These are phyloP conservation scores for Hamamelis virginiana DNA, from an alignment of 164 flowering plant genomes.

Conservation along the genomic window DNA sequence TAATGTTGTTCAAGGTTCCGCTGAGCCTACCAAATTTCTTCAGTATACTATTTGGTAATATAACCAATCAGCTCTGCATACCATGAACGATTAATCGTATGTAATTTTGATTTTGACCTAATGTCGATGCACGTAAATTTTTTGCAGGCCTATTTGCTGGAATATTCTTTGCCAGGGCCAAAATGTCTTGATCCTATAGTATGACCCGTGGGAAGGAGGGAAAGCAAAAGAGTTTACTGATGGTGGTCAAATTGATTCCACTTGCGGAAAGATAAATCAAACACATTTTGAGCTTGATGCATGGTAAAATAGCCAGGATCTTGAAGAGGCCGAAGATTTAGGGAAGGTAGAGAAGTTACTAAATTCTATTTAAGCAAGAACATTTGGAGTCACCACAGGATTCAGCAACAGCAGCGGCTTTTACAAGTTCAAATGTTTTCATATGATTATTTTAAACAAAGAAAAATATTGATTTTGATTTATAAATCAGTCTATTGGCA, in stretches of 20 bases:
- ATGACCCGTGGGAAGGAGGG: not conserved
- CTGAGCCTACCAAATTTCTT: slow-evolving; percentile 51
- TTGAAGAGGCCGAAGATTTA: not conserved
- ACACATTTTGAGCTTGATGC: not conserved
- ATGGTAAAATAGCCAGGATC: not conserved
- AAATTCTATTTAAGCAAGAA: not conserved
- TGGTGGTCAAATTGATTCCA: not conserved
- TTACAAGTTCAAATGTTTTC: not conserved
- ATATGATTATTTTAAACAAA: not conserved
- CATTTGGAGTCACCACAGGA: not conserved
- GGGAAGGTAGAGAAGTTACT: not conserved
- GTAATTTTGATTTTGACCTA: not conserved
- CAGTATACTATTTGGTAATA: slow-evolving; percentile 80
- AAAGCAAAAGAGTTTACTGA: not conserved
- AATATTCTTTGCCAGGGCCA: slow-evolving; percentile 71
- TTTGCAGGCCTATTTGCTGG: slow-evolving; percentile 79
- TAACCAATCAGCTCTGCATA: not conserved
- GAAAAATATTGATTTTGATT: no score
- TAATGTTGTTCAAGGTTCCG: slow-evolving; percentile 69
- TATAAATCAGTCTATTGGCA: no score
- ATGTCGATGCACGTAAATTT: slow-evolving; percentile 1
- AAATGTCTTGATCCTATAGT: slow-evolving; percentile 42
- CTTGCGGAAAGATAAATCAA: not conserved
- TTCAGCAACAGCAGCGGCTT: not conserved
- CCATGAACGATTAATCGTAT: not conserved